Evolutionary conservation across 2,329 filamentous ascomycete genomes (phyloP).

Genomic region (Aspergillus novoparasiticus): DNA sequence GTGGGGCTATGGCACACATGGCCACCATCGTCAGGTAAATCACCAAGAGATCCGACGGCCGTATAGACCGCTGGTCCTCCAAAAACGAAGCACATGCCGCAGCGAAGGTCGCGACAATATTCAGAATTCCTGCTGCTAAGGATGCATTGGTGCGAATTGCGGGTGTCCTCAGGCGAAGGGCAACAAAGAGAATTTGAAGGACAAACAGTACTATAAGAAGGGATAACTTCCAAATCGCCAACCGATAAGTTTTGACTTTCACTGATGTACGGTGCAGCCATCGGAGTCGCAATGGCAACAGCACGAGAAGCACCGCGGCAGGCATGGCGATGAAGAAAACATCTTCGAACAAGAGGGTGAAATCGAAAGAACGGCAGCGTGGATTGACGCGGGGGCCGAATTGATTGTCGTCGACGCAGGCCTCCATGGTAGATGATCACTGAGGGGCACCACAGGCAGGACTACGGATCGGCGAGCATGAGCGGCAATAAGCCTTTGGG

Average conservation of each 20-base stretch:
- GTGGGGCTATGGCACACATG: not conserved
- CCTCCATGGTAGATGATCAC: not conserved
- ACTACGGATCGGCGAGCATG: not conserved
- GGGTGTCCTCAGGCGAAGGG: not conserved
- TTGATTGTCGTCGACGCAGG: not conserved
- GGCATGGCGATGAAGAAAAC: conserved; percentile 28
- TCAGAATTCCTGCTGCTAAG: not conserved
- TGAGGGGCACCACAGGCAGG: not conserved
- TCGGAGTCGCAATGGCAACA: conserved; percentile 18
- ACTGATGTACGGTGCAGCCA: conserved; percentile 20
- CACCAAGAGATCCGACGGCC: conserved; percentile 32
- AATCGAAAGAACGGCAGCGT: conserved; percentile 30
- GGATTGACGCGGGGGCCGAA: not conserved
- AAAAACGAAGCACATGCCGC: conserved; percentile 12
- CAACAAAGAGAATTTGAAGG: not conserved
- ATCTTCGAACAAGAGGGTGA: conserved; percentile 37
- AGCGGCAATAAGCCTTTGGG: not conserved
- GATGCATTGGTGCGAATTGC: not conserved
- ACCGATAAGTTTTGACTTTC: conserved; percentile 4
- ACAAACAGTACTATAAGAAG: not conserved
- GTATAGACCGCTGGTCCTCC: conserved; percentile 29
- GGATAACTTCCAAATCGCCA: not conserved
- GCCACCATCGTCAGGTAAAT: conserved; percentile 40
- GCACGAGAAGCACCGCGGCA: conserved; percentile 22
- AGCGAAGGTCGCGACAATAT: not conserved